These are phyloP conservation scores for Zostera marina DNA, from an alignment of 116 monocot genomes.

Conservation along the genomic window DNA sequence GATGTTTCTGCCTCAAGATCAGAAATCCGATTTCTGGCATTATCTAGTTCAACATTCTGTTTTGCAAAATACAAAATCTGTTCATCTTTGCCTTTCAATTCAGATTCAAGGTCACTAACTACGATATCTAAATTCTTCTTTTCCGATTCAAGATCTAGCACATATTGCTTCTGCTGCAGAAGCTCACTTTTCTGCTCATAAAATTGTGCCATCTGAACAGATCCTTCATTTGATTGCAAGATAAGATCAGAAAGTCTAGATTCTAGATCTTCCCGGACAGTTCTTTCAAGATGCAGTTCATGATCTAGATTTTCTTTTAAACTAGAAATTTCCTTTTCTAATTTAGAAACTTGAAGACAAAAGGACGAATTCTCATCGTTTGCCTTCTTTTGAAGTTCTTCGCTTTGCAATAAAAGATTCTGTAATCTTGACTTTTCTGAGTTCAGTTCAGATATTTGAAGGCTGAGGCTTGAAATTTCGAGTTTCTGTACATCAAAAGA, in stretches of 20 bases:
- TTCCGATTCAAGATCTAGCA: constrained; percentile 12
- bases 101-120: constrained; percentile 29
- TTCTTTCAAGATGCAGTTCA: constrained; percentile 29
- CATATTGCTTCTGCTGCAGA: constrained; percentile 6
- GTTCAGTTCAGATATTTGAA: constrained; percentile 9
- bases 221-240: constrained; percentile 10
- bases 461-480: constrained; percentile 7
- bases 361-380: constrained; percentile 7
- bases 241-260: constrained; percentile 11
- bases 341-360: constrained; percentile 6
- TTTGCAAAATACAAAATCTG: constrained; percentile 30
- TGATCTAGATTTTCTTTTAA: constrained; percentile 24
- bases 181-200: constrained; percentile 12
- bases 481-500: constrained; percentile 11
- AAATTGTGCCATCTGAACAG: constrained; percentile 8
- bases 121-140: constrained; percentile 6
- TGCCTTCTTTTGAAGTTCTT: constrained; percentile 5
- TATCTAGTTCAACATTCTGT: constrained; percentile 26
- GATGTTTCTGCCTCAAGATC: constrained; percentile 37
- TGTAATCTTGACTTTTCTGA: constrained; percentile 7
- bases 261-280: constrained; percentile 30
- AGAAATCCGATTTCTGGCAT: constrained; percentile 18
- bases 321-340: constrained; percentile 7
- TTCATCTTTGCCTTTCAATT: constrained; percentile 34
- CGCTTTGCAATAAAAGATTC: constrained; percentile 4